Conservation (phyloP, 2,329 filamentous ascomycete species). For the Lomentospora prolificans region DNA sequence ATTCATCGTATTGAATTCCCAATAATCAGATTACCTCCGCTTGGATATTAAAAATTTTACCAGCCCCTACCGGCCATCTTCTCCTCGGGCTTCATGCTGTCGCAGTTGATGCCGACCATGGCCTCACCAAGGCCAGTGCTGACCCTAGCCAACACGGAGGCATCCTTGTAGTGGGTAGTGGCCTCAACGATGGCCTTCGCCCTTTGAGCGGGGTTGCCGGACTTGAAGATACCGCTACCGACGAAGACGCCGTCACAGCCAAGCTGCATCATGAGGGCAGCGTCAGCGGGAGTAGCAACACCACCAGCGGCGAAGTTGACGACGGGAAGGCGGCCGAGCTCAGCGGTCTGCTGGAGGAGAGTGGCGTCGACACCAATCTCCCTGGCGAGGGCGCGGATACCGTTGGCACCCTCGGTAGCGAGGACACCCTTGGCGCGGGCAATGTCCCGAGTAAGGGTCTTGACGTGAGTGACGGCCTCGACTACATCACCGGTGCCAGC, state of each 20-base stretch:
- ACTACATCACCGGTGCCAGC: constrained; percentile 95
- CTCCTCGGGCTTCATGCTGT: constrained; percentile 64
- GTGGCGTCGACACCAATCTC: constrained; percentile 70
- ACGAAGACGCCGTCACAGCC: constrained; percentile 98
- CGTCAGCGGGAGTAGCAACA: constrained; percentile 96
- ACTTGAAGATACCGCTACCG: constrained; percentile 95
- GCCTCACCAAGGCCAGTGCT: constrained; percentile 89
- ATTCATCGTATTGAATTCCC: neutral
- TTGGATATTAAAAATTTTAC: constrained; percentile 37
- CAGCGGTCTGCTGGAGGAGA: constrained; percentile 76
- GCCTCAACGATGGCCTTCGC: constrained; percentile 93
- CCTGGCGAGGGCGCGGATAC: constrained; percentile 63
- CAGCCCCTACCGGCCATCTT: constrained; percentile 81
- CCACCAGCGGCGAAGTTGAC: constrained; percentile 99
- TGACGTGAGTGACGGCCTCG: constrained; percentile 93
- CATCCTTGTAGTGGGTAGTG: constrained; percentile 80
- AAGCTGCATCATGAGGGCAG: constrained; percentile 95
- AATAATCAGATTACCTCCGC: too few relatives aligned
- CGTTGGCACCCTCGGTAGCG: constrained; percentile 36
- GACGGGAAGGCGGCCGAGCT: constrained; percentile 79
- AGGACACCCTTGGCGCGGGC: constrained; percentile 69
- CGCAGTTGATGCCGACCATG: constrained; percentile 92
- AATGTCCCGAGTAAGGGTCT: constrained; percentile 78
- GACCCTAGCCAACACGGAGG: constrained; percentile 76
- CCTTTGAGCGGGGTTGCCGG: constrained; percentile 77